phyloP scores from a whole-genome alignment of 208 protist species.

The Crithidia bombi region DNA sequence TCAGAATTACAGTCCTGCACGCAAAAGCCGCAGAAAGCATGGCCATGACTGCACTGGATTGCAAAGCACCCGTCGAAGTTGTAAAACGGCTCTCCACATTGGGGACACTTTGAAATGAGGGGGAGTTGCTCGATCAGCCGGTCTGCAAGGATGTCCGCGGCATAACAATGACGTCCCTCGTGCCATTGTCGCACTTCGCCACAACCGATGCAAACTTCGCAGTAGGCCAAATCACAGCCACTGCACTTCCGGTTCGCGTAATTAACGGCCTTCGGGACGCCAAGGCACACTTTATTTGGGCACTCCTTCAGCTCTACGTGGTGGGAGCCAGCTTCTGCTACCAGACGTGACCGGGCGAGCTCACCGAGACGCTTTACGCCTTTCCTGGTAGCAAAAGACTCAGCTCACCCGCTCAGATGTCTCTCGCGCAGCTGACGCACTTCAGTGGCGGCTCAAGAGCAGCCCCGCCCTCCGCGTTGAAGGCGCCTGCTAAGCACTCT shows the following conservation, averaged over 20 bases:
- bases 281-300: conserved; percentile 20
- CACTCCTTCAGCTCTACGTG: conserved; percentile 10
- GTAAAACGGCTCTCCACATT: conserved; percentile 17
- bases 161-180: conserved; percentile 2
- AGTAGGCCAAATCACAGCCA: conserved; percentile 12
- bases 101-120: conserved; percentile 17
- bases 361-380: conserved; percentile 2
- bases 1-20: conserved; percentile 18
- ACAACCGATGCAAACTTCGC: conserved; percentile 1
- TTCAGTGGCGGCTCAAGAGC: conserved; percentile 2
- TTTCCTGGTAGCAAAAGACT: neutral
- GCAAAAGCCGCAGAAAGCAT: conserved; percentile 34
- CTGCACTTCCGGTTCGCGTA: conserved; percentile 15
- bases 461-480: conserved; percentile 14
- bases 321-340: neutral
- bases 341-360: neutral
- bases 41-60: conserved; percentile 9
- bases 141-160: neutral
- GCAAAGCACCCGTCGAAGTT: conserved; percentile 38
- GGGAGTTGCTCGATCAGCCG: conserved; percentile 16
- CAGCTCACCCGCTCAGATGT: conserved; percentile 4
- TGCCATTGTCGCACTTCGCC: conserved; percentile 1
- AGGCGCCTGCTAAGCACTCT: conserved; percentile 8
- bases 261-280: conserved; percentile 2
- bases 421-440: neutral